These are phyloP conservation scores for Penicillium sp. DNA, from an alignment of 2,329 filamentous ascomycete genomes.

Conservation along the genomic window DNA sequence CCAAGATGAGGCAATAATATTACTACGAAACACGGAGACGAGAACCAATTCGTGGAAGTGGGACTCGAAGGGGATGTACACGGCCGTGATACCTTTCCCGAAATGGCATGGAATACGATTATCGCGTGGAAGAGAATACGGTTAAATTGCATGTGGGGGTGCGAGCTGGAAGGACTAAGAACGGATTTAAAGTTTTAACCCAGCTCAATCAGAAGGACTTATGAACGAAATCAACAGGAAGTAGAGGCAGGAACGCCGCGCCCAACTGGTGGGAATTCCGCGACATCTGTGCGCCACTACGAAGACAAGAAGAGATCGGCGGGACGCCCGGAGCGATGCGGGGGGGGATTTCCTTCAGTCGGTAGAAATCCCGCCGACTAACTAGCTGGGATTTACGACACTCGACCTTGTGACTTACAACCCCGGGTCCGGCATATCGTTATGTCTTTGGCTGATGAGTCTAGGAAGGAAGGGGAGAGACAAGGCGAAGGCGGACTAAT, in stretches of 20 bases:
- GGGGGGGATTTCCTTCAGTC: conserved; percentile 5
- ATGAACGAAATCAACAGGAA: not conserved
- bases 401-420: not conserved
- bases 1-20: not conserved
- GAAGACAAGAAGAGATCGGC: not conserved
- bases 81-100: conserved; percentile 7
- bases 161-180: not conserved
- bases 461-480: no score
- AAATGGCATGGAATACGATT: not conserved
- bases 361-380: not conserved
- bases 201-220: not conserved
- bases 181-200: not conserved
- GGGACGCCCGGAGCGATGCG: not conserved
- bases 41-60: conserved; percentile 20
- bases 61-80: not conserved
- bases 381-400: not conserved
- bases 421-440: no score
- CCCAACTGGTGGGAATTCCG: conserved; percentile 10
- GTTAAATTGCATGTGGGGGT: conserved; percentile 13
- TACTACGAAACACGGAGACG: not conserved
- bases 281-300: not conserved
- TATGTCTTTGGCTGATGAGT: no score
- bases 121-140: not conserved
- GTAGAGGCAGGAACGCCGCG: not conserved
- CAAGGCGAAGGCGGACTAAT: no score